phyloP scores from a whole-genome alignment of 2,329 filamentous ascomycete species.

The Fusarium nelsonii region DNA sequence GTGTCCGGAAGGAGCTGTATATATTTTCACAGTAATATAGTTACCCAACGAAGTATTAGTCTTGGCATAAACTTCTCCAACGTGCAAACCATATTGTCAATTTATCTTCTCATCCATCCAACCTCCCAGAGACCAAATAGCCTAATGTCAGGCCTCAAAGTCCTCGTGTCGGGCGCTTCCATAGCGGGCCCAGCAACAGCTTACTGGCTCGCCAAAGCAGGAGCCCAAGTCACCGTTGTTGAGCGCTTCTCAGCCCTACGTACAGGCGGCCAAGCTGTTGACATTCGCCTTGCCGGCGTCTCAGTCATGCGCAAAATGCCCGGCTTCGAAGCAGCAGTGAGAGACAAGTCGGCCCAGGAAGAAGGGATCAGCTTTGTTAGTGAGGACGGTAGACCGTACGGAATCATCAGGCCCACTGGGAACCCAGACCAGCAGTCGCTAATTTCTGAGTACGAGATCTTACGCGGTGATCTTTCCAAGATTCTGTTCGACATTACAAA shows the following conservation, averaged over 20 bases:
- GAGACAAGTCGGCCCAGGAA: slow-evolving; percentile 15
- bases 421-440: slow-evolving; percentile 26
- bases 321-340: slow-evolving; percentile 46
- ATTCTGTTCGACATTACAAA: slow-evolving; percentile 16
- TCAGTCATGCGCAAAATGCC: slow-evolving; percentile 56
- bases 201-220: slow-evolving; percentile 49
- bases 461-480: slow-evolving; percentile 19
- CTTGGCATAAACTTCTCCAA: too few relatives aligned
- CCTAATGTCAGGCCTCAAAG: slow-evolving; percentile 36
- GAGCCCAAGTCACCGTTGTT: slow-evolving; percentile 54
- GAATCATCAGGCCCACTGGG: slow-evolving; percentile 16
- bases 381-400: slow-evolving; percentile 2
- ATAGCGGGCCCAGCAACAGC: slow-evolving; percentile 51
- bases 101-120: background rate
- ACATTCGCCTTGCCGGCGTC: slow-evolving; percentile 55
- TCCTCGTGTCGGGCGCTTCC: slow-evolving; percentile 51
- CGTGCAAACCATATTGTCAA: background rate
- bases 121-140: background rate
- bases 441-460: slow-evolving; percentile 23
- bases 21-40: too few relatives aligned
- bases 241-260: slow-evolving; percentile 54
- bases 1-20: background rate
- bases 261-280: slow-evolving; percentile 54
- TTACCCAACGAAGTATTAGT: too few relatives aligned
- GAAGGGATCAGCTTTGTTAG: slow-evolving; percentile 23